phyloP scores from a whole-genome alignment of 345 rosid species.

The Erodium maritimum region DNA sequence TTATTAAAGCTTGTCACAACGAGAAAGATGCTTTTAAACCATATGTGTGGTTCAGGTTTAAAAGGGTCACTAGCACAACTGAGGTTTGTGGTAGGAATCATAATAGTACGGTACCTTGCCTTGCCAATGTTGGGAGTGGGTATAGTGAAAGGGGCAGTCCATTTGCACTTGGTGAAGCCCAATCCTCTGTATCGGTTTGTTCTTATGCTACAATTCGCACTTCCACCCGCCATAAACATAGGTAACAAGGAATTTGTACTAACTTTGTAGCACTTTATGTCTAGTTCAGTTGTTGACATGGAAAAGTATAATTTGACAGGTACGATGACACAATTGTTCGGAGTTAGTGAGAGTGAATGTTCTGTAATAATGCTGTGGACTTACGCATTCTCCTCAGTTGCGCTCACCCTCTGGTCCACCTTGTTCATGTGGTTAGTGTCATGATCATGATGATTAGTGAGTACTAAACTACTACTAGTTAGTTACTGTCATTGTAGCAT shows the following conservation, averaged over 20 bases:
- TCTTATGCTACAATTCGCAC: constrained; percentile 24
- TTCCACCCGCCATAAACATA: constrained; percentile 22
- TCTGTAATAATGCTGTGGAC: constrained; percentile 30
- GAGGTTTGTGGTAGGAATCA: constrained; percentile 11
- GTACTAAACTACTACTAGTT: no score
- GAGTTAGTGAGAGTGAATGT: constrained; percentile 23
- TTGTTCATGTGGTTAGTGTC: constrained; percentile 24
- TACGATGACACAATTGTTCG: constrained; percentile 20
- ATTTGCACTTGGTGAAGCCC: constrained; percentile 11
- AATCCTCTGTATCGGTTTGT: constrained; percentile 12
- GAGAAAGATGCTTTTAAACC: no score
- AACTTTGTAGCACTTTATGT: neutral
- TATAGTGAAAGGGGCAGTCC: constrained; percentile 14
- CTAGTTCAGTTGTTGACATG: neutral
- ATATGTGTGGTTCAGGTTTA: constrained; percentile 12
- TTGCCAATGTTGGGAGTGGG: constrained; percentile 17
- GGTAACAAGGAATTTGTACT: constrained; percentile 7
- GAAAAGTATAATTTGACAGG: constrained; percentile 14
- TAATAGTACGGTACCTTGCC: constrained; percentile 8
- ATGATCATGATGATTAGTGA: constrained; percentile 1
- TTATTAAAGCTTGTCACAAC: no score
- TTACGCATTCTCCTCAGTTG: constrained; percentile 15
- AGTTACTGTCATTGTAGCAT: no score
- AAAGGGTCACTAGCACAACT: constrained; percentile 5
- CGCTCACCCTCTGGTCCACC: constrained; percentile 25